A percentile compares a stretch with the other conserved stretches of the same genome.
Evolutionary conservation across 257 asterid genomes (phyloP).

Genomic region (Solanum medicagineum): DNA sequence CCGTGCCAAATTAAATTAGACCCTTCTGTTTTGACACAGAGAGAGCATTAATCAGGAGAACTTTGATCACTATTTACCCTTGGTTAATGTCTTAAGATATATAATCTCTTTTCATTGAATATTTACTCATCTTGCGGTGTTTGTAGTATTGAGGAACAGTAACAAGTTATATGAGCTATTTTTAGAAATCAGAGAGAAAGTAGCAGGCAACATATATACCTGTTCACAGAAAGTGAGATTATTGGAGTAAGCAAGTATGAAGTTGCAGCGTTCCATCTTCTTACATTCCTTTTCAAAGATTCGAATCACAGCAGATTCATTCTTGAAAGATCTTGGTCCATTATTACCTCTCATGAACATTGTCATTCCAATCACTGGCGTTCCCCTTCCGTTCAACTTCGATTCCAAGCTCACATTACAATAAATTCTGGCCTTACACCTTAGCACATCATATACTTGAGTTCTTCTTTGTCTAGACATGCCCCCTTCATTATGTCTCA

Average conservation of each 20-base stretch:
- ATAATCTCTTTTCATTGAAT: too few species aligned
- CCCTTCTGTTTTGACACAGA: too few species aligned
- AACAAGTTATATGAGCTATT: too few species aligned
- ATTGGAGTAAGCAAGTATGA: constrained; percentile 44
- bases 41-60: too few species aligned
- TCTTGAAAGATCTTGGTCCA: constrained; percentile 53
- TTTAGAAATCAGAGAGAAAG: neutral
- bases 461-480: constrained; percentile 43
- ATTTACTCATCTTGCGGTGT: too few species aligned
- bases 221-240: constrained; percentile 59
- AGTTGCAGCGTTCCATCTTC: constrained; percentile 42
- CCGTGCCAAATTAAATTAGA: too few species aligned
- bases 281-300: constrained; percentile 41
- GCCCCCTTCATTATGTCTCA: constrained; percentile 70
- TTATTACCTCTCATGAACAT: constrained; percentile 36
- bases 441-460: constrained; percentile 46
- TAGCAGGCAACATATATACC: constrained; percentile 12
- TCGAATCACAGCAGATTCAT: constrained; percentile 31
- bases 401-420: constrained; percentile 23
- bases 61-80: too few species aligned
- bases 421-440: constrained; percentile 47
- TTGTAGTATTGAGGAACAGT: too few species aligned
- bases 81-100: too few species aligned
- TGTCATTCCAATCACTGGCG: constrained; percentile 39
- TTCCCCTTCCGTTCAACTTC: neutral